Percentiles rank a stretch among this genome's conserved stretches.
These are phyloP conservation scores for Sarocladium strictum DNA, from an alignment of 2,329 filamentous ascomycete genomes.

Conservation along the genomic window DNA sequence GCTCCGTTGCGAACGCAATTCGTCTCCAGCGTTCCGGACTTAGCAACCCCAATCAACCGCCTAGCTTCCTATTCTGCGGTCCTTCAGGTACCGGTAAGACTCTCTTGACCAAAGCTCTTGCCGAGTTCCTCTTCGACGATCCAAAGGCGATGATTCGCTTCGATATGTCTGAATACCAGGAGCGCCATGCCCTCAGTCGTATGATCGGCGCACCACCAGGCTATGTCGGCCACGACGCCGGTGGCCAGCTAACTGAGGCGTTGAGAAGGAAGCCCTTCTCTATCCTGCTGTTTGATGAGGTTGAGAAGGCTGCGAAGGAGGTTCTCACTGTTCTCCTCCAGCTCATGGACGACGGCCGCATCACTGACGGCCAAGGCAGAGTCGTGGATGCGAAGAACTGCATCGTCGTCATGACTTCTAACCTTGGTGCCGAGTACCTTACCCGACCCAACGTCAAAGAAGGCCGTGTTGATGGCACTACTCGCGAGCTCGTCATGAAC, in stretches of 20 bases:
- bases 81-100: slow-evolving; percentile 98
- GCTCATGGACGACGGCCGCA: slow-evolving; percentile 98
- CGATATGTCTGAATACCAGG: slow-evolving; percentile 99
- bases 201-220: slow-evolving; percentile 98
- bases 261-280: slow-evolving; percentile 94
- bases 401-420: slow-evolving; percentile 99
- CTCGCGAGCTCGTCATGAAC: slow-evolving; percentile 83
- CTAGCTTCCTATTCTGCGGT: slow-evolving; percentile 97
- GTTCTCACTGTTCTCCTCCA: slow-evolving; percentile 95
- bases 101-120: slow-evolving; percentile 89
- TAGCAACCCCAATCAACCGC: slow-evolving; percentile 91
- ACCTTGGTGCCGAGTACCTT: slow-evolving; percentile 92
- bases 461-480: slow-evolving; percentile 79
- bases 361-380: slow-evolving; percentile 95
- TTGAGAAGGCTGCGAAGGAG: slow-evolving; percentile 98
- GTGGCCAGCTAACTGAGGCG: slow-evolving; percentile 91
- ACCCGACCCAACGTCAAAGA: slow-evolving; percentile 70
- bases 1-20: slow-evolving; percentile 91
- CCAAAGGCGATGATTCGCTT: slow-evolving; percentile 97
- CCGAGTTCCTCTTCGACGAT: slow-evolving; percentile 97
- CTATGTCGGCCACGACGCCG: slow-evolving; percentile 93
- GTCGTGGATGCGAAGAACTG: slow-evolving; percentile 95
- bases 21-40: slow-evolving; percentile 91
- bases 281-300: slow-evolving; percentile 94
- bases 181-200: slow-evolving; percentile 86